Base-by-base conservation (phyloP, 1,284 basidiomycete genomes). In the Fistulinella cinereoalba region DNA sequence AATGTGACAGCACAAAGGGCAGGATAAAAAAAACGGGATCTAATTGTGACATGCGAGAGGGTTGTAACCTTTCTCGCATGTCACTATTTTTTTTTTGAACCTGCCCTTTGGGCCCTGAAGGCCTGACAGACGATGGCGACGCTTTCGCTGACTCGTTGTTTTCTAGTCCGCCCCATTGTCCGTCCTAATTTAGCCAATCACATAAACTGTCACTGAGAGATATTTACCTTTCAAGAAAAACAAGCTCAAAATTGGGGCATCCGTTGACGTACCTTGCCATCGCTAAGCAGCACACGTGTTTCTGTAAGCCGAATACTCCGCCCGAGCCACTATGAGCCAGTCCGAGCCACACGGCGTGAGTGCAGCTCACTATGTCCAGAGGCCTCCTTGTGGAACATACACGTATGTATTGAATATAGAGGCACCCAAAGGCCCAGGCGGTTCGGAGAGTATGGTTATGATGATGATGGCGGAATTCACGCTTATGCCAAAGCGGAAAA, bases 151-250 rank as follows among this genome's bases (percentile, higher is more conserved):
- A 51, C 49, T 52, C 12, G 11, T 44, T 45, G 40, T 50, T 50
- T 48, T 33, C 36, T n/a, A 47, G 47, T 50, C 52, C 56, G 53
- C 57, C 51, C 55, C 53, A 57, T 53, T 65, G 60, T 63, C 43
- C 39, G 8, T 37, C 60, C 46, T 4, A 19, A 50, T 56, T 49
- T 48, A 40, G 48, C 12, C 12, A 18, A 43, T 56, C 53, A 36
- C 39, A 24, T 53, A 50, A 49, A 41, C 32, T 37, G 53, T 38
- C 53, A n/a, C n/a, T n/a, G n/a, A 44, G 13, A 48, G 36, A 40
- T 9, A 31, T 43, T 19, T 32, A 41, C 50, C 43, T 56, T 46
- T 6, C 25, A 7, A 6, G 42, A 54, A 43, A 34, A 53, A 44
- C 43, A 50, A 54, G 37, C 29, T 3, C 46, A 10, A 4, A 12